Conservation (phyloP, 495 filamentous ascomycete species). For the Hypoxylon rickii region DNA sequence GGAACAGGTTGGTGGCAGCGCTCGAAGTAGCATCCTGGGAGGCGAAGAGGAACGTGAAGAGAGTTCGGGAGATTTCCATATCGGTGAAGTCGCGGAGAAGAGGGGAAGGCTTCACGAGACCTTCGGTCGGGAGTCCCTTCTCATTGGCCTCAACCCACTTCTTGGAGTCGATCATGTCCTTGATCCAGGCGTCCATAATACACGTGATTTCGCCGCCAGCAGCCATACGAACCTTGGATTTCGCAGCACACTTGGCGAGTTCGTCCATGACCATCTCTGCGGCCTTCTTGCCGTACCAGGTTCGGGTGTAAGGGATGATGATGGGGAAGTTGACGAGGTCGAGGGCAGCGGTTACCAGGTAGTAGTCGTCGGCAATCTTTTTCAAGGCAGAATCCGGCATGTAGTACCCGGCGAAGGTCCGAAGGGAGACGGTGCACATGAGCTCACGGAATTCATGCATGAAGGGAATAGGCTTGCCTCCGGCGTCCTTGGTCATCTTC, state of each 20-base stretch:
- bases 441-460: conserved; percentile 94
- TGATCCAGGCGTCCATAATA: conserved; percentile 94
- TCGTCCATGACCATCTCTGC: conserved; percentile 89
- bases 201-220: conserved; percentile 86
- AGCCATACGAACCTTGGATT: conserved; percentile 89
- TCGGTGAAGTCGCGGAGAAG: conserved; percentile 87
- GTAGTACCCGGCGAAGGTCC: conserved; percentile 96
- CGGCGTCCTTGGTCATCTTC: conserved; percentile 68
- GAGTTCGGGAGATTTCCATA: conserved; percentile 89
- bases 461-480: conserved; percentile 76
- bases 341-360: conserved; percentile 90
- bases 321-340: conserved; percentile 99
- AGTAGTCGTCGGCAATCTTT: conserved; percentile 97
- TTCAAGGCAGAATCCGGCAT: conserved; percentile 86
- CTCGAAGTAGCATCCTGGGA: conserved; percentile 96
- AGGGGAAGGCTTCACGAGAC: conserved; percentile 76
- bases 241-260: conserved; percentile 89
- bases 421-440: conserved; percentile 92
- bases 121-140: conserved; percentile 67
- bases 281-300: conserved; percentile 97
- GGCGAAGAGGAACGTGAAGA: conserved; percentile 98
- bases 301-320: conserved; percentile 93
- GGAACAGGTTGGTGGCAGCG: conserved; percentile 93
- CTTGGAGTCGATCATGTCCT: conserved; percentile 80
- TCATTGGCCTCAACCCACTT: conserved; percentile 72